Base-by-base conservation (phyloP, 225 moss, liverwort and hornwort species). In the Ulota crispa region DNA sequence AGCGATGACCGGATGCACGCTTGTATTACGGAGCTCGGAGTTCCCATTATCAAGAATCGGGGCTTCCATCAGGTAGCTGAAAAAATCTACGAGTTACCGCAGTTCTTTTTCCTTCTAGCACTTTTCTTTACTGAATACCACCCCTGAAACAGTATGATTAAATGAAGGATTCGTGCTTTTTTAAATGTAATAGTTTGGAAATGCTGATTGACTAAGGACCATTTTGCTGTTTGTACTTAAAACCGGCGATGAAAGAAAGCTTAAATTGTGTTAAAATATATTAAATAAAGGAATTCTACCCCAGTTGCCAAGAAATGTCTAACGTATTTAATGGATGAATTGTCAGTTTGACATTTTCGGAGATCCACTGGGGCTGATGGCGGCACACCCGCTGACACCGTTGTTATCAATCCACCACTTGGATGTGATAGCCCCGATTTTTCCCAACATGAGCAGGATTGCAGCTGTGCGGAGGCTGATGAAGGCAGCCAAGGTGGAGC, bases 321-420 rank as follows among this genome's bases (percentile, higher is more conserved):
- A 32, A 61, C 52, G 62, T 37, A 20, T 72, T 68, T 24, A 19
- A 36, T 52, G 62, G 23, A 50, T 72, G 36, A 37, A 52, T 3
- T 83, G 54, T 79, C 92, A 96, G 92, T 89, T 96, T 76, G 96
- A 96, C 78, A 83, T 96, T 52, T 89, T 87, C 76, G 96, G 96
- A 43, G 88, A 93, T 83, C 86, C 88, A 21, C 73, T 84, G 68
- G 96, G 96, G 69, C 64, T 94, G 34, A 87, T 96, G 77, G 84
- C 94, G 24, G 93, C 96, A 8, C 96, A 96, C 59, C 93, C 96
- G 1, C 27, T 96, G 75, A 85, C 92, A 8, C 96, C 96, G 26
- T 88, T 96, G 81, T 55, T 96, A 32, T 94, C 96, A 19, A 76
- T 96, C 34, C 96, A 96, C 82, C 96, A 96, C 70, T 80, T 96